phyloP scores from a whole-genome alignment of 192 early-diverging fungal species.

The Gaertneriomyces sp. region DNA sequence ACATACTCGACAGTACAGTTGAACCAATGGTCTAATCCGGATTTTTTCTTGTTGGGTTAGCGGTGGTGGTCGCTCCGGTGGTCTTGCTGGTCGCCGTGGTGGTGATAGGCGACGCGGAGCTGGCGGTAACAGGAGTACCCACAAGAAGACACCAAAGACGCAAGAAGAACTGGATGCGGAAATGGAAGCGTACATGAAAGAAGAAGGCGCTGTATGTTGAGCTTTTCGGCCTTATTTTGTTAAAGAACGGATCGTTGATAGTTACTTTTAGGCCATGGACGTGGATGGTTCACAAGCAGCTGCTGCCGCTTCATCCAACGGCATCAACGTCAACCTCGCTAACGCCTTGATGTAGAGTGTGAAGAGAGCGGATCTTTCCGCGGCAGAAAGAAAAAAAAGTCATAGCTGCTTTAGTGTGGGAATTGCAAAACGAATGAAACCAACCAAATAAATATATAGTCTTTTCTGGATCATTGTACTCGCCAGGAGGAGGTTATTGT shows the following conservation, averaged over 20 bases:
- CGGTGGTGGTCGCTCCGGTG: conserved; percentile 2
- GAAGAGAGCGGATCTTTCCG: too few species aligned
- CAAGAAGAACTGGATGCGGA: conserved; percentile 44
- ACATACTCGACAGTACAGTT: too few species aligned
- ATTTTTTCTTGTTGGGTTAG: background rate
- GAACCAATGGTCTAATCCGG: too few species aligned
- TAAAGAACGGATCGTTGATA: too few species aligned
- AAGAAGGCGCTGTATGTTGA: conserved; percentile 5
- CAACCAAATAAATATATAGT: too few species aligned
- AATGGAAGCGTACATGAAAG: conserved; percentile 51
- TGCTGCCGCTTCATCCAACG: conserved; percentile 3
- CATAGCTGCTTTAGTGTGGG: too few species aligned
- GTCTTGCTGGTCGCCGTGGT: background rate
- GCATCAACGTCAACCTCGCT: conserved; percentile 22
- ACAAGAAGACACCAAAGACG: conserved; percentile 21
- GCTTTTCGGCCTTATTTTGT: background rate
- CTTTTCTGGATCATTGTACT: too few species aligned
- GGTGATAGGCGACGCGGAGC: conserved; percentile 8
- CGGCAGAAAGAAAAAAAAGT: too few species aligned
- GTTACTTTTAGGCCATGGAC: conserved; percentile 7
- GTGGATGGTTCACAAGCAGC: conserved; percentile 1
- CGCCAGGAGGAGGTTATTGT: too few species aligned
- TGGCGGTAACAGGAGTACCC: conserved; percentile 2
- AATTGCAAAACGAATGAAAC: too few species aligned
- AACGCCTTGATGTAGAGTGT: conserved; percentile 13